These are phyloP conservation scores for Phylloporus arenicola DNA, from an alignment of 768 basidiomycete species.

Conservation along the genomic window DNA sequence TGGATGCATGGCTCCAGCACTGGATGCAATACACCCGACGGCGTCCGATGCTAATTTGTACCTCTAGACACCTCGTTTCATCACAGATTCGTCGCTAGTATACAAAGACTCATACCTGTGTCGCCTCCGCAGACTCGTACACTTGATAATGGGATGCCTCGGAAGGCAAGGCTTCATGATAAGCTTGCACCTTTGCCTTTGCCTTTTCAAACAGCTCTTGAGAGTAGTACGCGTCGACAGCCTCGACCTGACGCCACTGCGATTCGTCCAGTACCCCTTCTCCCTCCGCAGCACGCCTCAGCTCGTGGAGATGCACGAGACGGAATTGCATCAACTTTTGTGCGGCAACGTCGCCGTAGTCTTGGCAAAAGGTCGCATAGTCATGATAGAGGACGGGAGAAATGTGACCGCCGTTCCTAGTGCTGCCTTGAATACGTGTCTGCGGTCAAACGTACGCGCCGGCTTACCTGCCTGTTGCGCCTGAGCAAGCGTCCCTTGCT, in stretches of 20 bases:
- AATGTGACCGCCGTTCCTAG: constrained; percentile 64
- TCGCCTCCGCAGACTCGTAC: constrained; percentile 32
- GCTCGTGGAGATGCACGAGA: constrained; percentile 47
- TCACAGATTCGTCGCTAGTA: background rate
- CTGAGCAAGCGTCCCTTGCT: constrained; percentile 70
- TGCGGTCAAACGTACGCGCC: background rate
- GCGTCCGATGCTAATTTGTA: constrained; percentile 41
- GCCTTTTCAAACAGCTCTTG: constrained; percentile 37
- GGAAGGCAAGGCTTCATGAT: constrained; percentile 44
- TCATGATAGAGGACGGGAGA: constrained; percentile 57
- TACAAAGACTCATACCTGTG: constrained; percentile 16
- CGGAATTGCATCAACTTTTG: constrained; percentile 56
- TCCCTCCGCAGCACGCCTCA: constrained; percentile 47
- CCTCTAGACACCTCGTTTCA: constrained; percentile 30
- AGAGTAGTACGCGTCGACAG: constrained; percentile 52
- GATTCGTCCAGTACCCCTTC: constrained; percentile 48
- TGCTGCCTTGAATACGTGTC: background rate
- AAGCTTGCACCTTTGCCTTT: constrained; percentile 39
- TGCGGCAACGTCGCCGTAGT: constrained; percentile 43
- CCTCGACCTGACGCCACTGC: constrained; percentile 54
- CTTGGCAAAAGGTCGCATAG: constrained; percentile 42
- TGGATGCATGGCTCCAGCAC: constrained; percentile 61
- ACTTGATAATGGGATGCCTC: constrained; percentile 36
- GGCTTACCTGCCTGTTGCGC: constrained; percentile 65
- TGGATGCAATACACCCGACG: constrained; percentile 47